Percentiles rank a stretch among this genome's conserved stretches.
These are phyloP conservation scores for Saccharomyces pastorianus DNA, from an alignment of 1,139 yeast species.

Conservation along the genomic window DNA sequence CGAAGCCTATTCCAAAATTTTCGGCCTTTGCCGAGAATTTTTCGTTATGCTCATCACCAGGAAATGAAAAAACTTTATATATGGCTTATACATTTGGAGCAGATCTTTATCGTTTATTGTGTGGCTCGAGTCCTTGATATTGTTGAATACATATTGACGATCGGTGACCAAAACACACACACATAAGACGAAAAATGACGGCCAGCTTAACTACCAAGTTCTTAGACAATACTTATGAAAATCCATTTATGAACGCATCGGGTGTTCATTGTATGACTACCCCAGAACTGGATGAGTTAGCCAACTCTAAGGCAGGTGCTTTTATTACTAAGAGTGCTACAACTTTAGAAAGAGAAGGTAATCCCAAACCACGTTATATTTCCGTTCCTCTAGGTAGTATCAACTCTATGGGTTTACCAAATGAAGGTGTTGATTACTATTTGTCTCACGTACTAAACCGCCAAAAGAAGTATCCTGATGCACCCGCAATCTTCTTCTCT, in stretches of 20 bases:
- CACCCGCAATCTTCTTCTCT: conserved; percentile 21
- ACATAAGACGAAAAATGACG: conserved; percentile 4
- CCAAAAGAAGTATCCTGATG: conserved; percentile 13
- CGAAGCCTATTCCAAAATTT: background rate
- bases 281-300: conserved; percentile 21
- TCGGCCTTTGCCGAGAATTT: background rate
- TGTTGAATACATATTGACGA: background rate
- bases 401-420: conserved; percentile 29
- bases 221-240: conserved; percentile 14
- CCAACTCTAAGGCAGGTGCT: conserved; percentile 21
- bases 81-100: background rate
- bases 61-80: background rate
- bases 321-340: conserved; percentile 28
- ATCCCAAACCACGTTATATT: conserved; percentile 26
- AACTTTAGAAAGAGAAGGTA: conserved; percentile 22
- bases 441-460: conserved; percentile 19
- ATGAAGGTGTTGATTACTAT: conserved; percentile 25
- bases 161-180: background rate
- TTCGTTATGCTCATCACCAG: background rate
- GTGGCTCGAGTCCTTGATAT: no score
- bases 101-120: no score
- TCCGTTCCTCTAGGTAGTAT: conserved; percentile 28
- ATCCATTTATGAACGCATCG: conserved; percentile 29
- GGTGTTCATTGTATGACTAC: conserved; percentile 28
- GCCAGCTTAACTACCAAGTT: conserved; percentile 17